Evolutionary conservation across 176 grass and related monocot species (phyloP), one percentile per base, ranked within the genome.

Genomic region (Poa annua): DNA sequence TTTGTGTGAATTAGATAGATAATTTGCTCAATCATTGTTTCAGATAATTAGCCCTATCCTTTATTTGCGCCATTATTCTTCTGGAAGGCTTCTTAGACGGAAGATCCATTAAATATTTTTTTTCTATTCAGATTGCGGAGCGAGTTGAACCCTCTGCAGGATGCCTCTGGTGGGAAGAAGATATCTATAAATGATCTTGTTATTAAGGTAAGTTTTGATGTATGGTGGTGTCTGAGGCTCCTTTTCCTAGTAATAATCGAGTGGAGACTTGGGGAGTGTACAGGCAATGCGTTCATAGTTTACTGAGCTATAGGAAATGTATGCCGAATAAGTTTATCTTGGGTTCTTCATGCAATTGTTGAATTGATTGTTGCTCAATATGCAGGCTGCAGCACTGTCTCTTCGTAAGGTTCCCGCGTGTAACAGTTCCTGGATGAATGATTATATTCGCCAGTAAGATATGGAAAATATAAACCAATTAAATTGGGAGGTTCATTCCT

Each of bases 381-480:
- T 75, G 80, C 78, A 94, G 92, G 89, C 89, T 66, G 85, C 87
- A 83, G 92, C 87, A 61, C 88, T 94, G 81, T 78, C 92, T 61
- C 92, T 94, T 65, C 84, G 87, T 8, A 94, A 92, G 81, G 89
- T 94, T 80, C 92, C 89, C 19, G 81, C 85, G 17, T 94, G 92
- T 79, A 94, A 92, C 68, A 92, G 87, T 42, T 94, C 89, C 62
- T 94, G 92, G 92, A 94, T 81, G 92, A 89, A 94, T 45, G 89
- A 94, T 77, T 94, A 85, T 68, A 91, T 94, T 75, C 92, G 84
- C 80, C 89, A 91, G 92, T 94, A 88, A 91, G 86, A 44, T 69
- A 24, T 26, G 48, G 62, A 11, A 25, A 79, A 39, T n/a, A 39
- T n/a, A 4, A 44, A 17, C 51, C 19, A 32, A 2, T 57, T 10